These are phyloP conservation scores for Clitopilus hobsonii DNA, from an alignment of 768 basidiomycete species.

Conservation along the genomic window DNA sequence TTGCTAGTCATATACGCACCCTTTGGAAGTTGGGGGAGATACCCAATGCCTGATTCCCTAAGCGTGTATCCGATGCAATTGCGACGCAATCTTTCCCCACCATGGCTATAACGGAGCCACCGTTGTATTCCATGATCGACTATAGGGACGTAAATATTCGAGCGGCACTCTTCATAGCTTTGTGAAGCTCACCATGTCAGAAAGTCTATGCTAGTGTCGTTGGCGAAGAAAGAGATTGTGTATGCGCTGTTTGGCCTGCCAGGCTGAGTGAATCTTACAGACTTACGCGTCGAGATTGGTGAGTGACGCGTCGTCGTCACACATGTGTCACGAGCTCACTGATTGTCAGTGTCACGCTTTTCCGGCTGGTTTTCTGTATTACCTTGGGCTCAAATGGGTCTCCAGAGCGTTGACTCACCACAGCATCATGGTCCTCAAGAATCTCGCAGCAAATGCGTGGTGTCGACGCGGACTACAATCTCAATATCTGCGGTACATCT, in stretches of 20 bases:
- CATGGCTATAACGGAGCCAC: constrained; percentile 99
- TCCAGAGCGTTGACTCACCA: neutral
- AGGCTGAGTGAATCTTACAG: neutral
- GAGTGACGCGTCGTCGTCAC: constrained; percentile 37
- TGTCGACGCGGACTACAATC: neutral
- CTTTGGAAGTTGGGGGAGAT: constrained; percentile 93
- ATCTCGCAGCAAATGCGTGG: neutral
- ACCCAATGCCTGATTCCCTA: constrained; percentile 84
- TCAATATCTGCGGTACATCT: constrained; percentile 1
- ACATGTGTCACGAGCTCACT: constrained; percentile 25
- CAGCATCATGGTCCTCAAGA: neutral
- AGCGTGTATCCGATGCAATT: constrained; percentile 90
- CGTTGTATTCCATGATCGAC: constrained; percentile 93
- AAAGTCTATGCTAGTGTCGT: constrained; percentile 8
- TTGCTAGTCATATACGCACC: constrained; percentile 38
- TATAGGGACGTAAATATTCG: constrained; percentile 22
- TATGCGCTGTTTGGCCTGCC: no score
- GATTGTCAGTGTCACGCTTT: constrained; percentile 4
- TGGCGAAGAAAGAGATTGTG: neutral
- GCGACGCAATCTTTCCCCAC: constrained; percentile 98
- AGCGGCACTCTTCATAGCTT: neutral
- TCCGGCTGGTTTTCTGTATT: neutral
- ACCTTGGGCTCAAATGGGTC: neutral
- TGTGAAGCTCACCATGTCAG: constrained; percentile 34
- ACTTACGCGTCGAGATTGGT: constrained; percentile 25